phyloP scores from a whole-genome alignment of 1,284 basidiomycete genomes.

The Marasmius oreades region DNA sequence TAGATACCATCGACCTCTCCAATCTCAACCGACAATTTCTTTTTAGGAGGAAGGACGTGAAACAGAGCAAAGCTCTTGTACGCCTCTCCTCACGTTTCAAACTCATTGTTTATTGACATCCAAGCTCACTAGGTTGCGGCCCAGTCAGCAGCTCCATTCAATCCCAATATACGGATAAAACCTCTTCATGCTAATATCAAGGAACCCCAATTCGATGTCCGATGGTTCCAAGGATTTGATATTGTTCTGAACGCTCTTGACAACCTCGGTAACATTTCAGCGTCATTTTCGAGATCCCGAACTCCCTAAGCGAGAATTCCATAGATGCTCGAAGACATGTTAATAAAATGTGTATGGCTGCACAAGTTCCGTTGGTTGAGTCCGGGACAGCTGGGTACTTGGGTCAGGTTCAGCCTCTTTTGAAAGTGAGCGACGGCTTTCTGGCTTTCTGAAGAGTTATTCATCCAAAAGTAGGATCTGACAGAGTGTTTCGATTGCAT shows the following conservation, averaged over 20 bases:
- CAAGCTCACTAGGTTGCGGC: conserved; percentile 68
- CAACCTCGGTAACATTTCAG: conserved; percentile 71
- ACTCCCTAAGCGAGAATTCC: not conserved
- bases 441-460: conserved; percentile 7
- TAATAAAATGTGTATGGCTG: conserved; percentile 96
- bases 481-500: conserved; percentile 94
- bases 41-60: conserved; percentile 96
- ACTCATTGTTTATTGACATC: conserved; percentile 7
- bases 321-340: conserved; percentile 89
- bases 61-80: conserved; percentile 92
- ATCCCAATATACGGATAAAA: conserved; percentile 84
- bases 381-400: conserved; percentile 96
- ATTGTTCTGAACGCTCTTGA: conserved; percentile 96
- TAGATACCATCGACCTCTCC: conserved; percentile 98
- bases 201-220: conserved; percentile 85
- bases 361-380: conserved; percentile 88
- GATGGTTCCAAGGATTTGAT: conserved; percentile 89
- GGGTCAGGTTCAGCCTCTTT: conserved; percentile 78
- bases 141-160: conserved; percentile 86
- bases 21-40: conserved; percentile 98
- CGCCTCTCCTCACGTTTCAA: conserved; percentile 15
- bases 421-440: conserved; percentile 50
- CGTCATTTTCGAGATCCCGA: not conserved
- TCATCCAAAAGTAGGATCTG: conserved; percentile 48
- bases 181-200: conserved; percentile 97